phyloP scores from a whole-genome alignment of 75 land plant species.

The Cryptomeria japonica region DNA sequence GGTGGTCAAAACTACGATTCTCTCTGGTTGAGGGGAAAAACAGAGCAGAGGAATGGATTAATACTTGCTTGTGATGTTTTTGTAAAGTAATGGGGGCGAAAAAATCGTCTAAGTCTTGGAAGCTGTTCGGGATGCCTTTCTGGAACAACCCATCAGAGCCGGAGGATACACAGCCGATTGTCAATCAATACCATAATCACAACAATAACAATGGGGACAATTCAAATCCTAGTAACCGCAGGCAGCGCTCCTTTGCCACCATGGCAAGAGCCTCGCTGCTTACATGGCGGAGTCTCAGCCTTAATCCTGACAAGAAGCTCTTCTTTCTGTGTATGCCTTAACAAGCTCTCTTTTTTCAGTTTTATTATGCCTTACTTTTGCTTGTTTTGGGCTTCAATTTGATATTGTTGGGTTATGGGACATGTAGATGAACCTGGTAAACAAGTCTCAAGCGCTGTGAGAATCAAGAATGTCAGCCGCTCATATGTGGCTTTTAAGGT shows the following conservation, averaged over 20 bases:
- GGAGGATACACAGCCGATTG: conserved; percentile 11
- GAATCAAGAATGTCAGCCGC: conserved; percentile 84
- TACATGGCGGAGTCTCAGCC: conserved; percentile 57
- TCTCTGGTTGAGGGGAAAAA: too few relatives aligned
- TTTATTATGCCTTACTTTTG: background rate
- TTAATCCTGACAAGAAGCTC: conserved; percentile 76
- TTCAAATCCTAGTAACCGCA: background rate
- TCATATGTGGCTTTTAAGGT: conserved; percentile 95
- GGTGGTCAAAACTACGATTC: too few relatives aligned
- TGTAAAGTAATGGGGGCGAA: background rate
- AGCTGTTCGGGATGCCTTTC: conserved; percentile 3
- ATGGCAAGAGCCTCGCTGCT: conserved; percentile 64
- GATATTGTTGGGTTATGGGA: background rate
- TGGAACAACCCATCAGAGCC: background rate
- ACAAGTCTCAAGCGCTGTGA: conserved; percentile 87
- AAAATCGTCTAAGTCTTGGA: background rate
- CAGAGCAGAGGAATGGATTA: too few relatives aligned
- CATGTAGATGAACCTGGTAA: conserved; percentile 94
- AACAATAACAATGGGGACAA: background rate
- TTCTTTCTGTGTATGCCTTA: conserved; percentile 64
- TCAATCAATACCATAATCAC: background rate
- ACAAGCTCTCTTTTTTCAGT: background rate
- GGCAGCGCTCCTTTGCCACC: conserved; percentile 40
- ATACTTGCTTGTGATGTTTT: background rate
- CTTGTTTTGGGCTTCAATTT: background rate